These are phyloP conservation scores for Coemansia sp. DNA, from an alignment of 192 early-diverging fungal genomes.

Conservation along the genomic window DNA sequence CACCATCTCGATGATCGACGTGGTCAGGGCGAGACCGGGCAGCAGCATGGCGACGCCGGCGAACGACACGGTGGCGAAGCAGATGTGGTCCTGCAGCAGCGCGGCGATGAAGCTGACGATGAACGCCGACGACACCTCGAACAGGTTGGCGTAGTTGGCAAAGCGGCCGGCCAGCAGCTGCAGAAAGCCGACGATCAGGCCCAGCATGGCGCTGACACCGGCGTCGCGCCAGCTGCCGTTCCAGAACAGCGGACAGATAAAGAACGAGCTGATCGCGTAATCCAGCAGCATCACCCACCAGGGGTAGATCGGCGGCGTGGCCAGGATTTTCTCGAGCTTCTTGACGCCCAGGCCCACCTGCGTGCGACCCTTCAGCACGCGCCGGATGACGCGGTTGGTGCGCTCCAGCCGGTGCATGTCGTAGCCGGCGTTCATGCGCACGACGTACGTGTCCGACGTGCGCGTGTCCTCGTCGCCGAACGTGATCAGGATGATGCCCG, in stretches of 20 bases:
- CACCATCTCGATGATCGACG: constrained; percentile 83
- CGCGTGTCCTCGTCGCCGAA: constrained; percentile 74
- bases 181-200: constrained; percentile 61
- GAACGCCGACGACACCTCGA: constrained; percentile 70
- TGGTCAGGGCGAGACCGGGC: constrained; percentile 79
- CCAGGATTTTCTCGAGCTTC: constrained; percentile 62
- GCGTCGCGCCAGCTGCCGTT: constrained; percentile 71
- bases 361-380: constrained; percentile 65
- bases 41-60: constrained; percentile 65
- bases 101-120: constrained; percentile 64
- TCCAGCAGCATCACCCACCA: constrained; percentile 62
- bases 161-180: constrained; percentile 66
- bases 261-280: constrained; percentile 61
- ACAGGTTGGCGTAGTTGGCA: constrained; percentile 66
- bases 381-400: constrained; percentile 64
- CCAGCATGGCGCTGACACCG: constrained; percentile 57
- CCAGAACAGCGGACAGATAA: constrained; percentile 68
- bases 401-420: constrained; percentile 71
- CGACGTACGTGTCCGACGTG: constrained; percentile 74
- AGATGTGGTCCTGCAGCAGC: constrained; percentile 62
- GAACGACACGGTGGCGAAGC: constrained; percentile 64
- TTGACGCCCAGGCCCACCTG: constrained; percentile 66
- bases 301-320: constrained; percentile 59
- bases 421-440: constrained; percentile 60
- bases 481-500: constrained; percentile 71